Evolutionary conservation across 2,329 filamentous ascomycete species (phyloP).

Genomic region (Endothia cerciana): DNA sequence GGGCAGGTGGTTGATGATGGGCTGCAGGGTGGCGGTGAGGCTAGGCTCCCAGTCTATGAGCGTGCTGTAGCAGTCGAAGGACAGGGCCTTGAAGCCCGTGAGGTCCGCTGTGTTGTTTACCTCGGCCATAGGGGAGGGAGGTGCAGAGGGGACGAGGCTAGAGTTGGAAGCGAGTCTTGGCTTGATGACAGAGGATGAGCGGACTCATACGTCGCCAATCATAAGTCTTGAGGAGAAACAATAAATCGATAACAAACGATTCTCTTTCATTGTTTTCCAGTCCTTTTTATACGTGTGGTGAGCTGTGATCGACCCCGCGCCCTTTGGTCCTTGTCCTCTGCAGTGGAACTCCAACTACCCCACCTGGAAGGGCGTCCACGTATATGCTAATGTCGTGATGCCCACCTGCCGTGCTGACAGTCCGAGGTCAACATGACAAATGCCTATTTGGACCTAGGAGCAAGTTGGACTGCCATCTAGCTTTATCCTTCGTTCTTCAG

Average conservation of each 20-base stretch:
- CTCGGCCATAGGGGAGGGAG: constrained; percentile 13
- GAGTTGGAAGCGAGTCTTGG: background rate
- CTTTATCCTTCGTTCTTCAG: background rate
- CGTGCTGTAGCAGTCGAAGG: constrained; percentile 81
- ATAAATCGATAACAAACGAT: background rate
- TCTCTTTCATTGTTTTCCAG: too few relatives aligned
- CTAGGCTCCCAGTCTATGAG: constrained; percentile 79
- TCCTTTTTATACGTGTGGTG: background rate
- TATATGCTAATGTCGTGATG: background rate
- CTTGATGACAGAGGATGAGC: background rate
- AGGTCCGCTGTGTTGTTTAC: constrained; percentile 29
- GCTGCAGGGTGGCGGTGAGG: constrained; percentile 56
- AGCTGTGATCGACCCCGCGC: background rate
- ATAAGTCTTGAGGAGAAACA: background rate
- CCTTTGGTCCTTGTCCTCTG: background rate
- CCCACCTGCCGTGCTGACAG: background rate
- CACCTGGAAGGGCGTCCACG: constrained; percentile 13
- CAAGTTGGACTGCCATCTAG: background rate
- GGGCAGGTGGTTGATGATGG: constrained; percentile 51
- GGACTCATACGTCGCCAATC: background rate
- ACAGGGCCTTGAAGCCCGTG: constrained; percentile 49
- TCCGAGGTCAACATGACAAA: background rate
- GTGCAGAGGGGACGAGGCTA: background rate
- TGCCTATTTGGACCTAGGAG: background rate
- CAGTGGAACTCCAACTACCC: constrained; percentile 8